Percentiles rank a stretch among this genome's conserved stretches.
These are phyloP conservation scores for Stagonosporopsis chrysanthemi DNA, from an alignment of 2,329 filamentous ascomycete genomes.

Conservation along the genomic window DNA sequence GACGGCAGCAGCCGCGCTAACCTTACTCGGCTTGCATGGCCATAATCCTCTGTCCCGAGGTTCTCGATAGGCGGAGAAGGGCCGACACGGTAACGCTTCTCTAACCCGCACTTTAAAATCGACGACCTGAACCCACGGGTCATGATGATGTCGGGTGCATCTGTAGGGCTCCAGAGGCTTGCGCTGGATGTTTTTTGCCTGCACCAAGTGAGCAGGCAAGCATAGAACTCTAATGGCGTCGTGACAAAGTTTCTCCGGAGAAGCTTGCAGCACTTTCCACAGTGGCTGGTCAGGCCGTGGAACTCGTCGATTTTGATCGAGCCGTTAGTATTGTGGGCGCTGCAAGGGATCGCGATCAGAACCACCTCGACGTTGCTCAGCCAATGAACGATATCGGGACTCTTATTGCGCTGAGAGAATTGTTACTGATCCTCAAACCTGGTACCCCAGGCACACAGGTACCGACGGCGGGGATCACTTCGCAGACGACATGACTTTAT, in stretches of 20 bases:
- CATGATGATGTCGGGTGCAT: slow-evolving; percentile 18
- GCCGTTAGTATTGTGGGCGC: slow-evolving; percentile 7
- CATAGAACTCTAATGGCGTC: background rate
- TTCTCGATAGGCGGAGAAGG: slow-evolving; percentile 15
- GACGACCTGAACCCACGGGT: slow-evolving; percentile 2
- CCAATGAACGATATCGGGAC: background rate
- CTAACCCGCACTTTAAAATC: slow-evolving; percentile 11
- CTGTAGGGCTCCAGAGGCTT: slow-evolving; percentile 6
- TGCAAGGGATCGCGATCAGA: slow-evolving; percentile 11
- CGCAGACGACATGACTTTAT: slow-evolving; percentile 14
- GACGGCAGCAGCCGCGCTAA: slow-evolving; percentile 5
- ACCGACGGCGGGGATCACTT: slow-evolving; percentile 6
- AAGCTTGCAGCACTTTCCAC: slow-evolving; percentile 3
- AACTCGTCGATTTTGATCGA: slow-evolving; percentile 1
- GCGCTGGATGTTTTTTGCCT: slow-evolving; percentile 2
- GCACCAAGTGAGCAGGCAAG: background rate
- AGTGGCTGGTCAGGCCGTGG: slow-evolving; percentile 4
- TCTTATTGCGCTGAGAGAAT: background rate
- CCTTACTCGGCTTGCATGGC: slow-evolving; percentile 2
- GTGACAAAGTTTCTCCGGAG: slow-evolving; percentile 4
- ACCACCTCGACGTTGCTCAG: slow-evolving; percentile 6
- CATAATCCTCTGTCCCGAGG: background rate
- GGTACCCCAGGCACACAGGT: slow-evolving; percentile 7
- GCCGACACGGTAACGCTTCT: slow-evolving; percentile 9
- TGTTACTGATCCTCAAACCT: background rate